phyloP scores from a whole-genome alignment of 2,329 filamentous ascomycete genomes.

The Orbilia brochopaga region DNA sequence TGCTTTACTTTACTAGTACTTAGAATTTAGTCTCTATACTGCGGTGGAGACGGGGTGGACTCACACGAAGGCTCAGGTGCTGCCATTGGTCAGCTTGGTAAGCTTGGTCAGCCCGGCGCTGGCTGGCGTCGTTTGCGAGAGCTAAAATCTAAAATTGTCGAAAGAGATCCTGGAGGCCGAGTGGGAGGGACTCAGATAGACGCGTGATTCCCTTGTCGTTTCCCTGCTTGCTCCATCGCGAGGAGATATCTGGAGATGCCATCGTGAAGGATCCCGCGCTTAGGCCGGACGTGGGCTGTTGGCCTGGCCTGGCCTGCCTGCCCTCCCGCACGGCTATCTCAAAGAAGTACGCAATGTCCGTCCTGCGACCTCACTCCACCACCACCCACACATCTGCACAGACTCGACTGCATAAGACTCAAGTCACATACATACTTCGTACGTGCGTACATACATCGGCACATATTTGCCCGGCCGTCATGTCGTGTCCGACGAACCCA shows the following conservation, averaged over 20 bases:
- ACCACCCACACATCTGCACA: background rate
- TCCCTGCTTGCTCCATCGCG: constrained; percentile 37
- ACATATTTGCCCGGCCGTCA: no score
- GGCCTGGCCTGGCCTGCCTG: background rate
- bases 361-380: no score
- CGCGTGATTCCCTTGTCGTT: constrained; percentile 51
- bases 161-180: constrained; percentile 43
- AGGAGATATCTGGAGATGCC: constrained; percentile 16
- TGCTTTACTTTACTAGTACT: background rate
- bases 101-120: constrained; percentile 4
- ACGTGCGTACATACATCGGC: no score
- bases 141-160: constrained; percentile 25
- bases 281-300: constrained; percentile 39
- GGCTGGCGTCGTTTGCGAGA: background rate
- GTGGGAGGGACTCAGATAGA: constrained; percentile 45
- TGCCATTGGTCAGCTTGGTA: constrained; percentile 20
- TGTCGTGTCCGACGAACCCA: constrained; percentile 9
- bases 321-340: no score
- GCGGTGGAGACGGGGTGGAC: no score
- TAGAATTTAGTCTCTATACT: no score
- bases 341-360: no score
- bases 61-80: constrained; percentile 3
- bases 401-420: no score
- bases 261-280: constrained; percentile 48
- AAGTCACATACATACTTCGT: no score